Base-by-base conservation (phyloP, 129 eudicot species). In the Apium graveolens region DNA sequence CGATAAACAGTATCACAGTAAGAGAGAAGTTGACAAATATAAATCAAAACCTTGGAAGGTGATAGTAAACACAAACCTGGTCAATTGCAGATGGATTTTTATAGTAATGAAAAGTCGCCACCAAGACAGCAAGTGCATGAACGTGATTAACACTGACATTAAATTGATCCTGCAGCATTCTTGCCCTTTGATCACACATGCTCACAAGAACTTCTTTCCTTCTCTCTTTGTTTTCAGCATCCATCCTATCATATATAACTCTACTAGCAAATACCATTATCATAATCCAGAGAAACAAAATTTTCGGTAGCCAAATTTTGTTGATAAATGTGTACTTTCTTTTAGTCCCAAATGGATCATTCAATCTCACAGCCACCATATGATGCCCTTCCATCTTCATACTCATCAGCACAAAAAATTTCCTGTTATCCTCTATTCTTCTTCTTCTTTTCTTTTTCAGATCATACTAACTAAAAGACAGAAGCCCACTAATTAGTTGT, bases 151-250 rank as follows among this genome's bases (percentile, higher is more conserved):
- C 97, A 79, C 93, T 88, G 76, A 92, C 97, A 85, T 78, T 86
- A 35, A 92, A 92, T 76, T 90, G 97, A 84, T 92, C 97, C 80
- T 92, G 97, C 77, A 92, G 79, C 96, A 92, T 92, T 78, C 97
- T 88, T 4, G 96, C 93, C 83, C 97, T 90, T 78, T 92, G 91
- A 80, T 92, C 97, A 83, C 97, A 92, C 96, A 88, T 86, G 76
- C 93, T 90, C 78, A 87, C 91, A 55, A 92, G 86, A 60, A 82
- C 91, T 84, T 91, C 97, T 41, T 84, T 86, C 79, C 92, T 91
- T 78, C 86, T 85, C 76, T 85, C 84, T 73, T 86, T 86, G 72
- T 86, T 84, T 0, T 80, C 90, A 27, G 85, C 93, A 84, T 90
- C 97, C 81, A 84, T 79, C 5, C 82, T 35, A 81, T 81, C 77